Base-by-base conservation (phyloP, 1,284 basidiomycete species). In the Coniophora puteana region DNA sequence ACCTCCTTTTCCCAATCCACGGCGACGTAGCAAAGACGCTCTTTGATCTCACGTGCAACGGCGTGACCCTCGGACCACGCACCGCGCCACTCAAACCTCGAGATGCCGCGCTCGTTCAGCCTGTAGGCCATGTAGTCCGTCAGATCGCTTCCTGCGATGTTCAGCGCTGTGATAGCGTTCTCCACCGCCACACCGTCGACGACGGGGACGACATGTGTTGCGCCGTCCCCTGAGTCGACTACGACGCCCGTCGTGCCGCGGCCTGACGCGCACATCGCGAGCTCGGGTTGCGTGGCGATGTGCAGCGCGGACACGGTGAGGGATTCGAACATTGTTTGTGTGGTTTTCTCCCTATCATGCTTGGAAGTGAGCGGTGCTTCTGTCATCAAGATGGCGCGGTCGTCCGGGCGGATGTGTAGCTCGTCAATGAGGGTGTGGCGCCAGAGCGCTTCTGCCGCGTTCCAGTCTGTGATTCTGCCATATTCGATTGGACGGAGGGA, bases 301-400 rank as follows among this genome's bases (percentile, higher is more conserved):
- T 93, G 93, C 77, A 93, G 93, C 13, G 91, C 91, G 42, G 91
- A 91, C 4, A 80, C 83, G 69, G 93, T 94, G 81, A 95, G 93
- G 34, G 91, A 93, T 76, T 95, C 91, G 67, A 95, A 95, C 89
- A 93, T 93, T 76, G 93, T 93, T 71, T 93, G 89, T 48, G 90
- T 93, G 89, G 93, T 93, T 79, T 93, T 93, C 74, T 95, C 91
- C 62, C 91, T 76, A 76, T 93, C 93, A 48, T 85, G 86, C 77
- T 93, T 93, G 56, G 91, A 91, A 76, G 93, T 95, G 52, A 93
- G 80, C 10, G 71, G 91, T 13, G 91, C 92, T 71, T 95, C 92
- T 49, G 92, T 94, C 54, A 95, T 76, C 32, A 95, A 77, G 51
- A 93, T 87, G 50, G 92, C 91, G 76, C 94, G 91, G 74, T 94